phyloP scores from a whole-genome alignment of 306 rosid genomes.

The Acacia crassicarpa region DNA sequence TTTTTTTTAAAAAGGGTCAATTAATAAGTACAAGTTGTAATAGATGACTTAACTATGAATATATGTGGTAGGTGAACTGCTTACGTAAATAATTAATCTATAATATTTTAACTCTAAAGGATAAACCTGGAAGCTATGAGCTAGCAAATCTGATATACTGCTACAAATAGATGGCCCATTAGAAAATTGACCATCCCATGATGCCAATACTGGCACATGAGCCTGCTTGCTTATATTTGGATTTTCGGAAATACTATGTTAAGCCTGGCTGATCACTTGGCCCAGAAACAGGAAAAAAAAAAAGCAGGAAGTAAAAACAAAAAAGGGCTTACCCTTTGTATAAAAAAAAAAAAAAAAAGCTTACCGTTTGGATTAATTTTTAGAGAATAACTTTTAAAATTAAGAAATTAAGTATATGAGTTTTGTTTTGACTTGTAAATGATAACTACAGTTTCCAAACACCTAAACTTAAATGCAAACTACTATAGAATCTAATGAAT shows the following conservation, averaged over 20 bases:
- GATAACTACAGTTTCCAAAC: too few species aligned
- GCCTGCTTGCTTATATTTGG: too few species aligned
- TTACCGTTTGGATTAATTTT: too few species aligned
- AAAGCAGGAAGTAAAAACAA: neutral
- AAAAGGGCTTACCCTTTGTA: too few species aligned
- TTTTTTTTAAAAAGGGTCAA: neutral
- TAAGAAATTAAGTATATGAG: too few species aligned
- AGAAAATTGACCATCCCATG: neutral
- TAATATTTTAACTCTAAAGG: neutral
- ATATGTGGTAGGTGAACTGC: neutral
- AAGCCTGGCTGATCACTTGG: neutral
- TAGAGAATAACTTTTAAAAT: too few species aligned
- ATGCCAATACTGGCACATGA: neutral
- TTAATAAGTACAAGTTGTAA: neutral
- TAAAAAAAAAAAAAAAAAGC: neutral
- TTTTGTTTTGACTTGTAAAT: too few species aligned
- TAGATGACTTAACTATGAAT: neutral
- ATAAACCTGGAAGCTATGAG: neutral
- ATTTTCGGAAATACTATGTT: neutral
- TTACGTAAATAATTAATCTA: neutral
- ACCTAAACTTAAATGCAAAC: neutral
- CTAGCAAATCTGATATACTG: neutral
- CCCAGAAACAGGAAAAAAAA: neutral
- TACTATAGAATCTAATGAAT: neutral
- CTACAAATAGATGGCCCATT: neutral